Percentiles rank a stretch among this genome's conserved stretches.
These are phyloP conservation scores for Cordia subcordata DNA, from an alignment of 257 asterid genomes.

Conservation along the genomic window DNA sequence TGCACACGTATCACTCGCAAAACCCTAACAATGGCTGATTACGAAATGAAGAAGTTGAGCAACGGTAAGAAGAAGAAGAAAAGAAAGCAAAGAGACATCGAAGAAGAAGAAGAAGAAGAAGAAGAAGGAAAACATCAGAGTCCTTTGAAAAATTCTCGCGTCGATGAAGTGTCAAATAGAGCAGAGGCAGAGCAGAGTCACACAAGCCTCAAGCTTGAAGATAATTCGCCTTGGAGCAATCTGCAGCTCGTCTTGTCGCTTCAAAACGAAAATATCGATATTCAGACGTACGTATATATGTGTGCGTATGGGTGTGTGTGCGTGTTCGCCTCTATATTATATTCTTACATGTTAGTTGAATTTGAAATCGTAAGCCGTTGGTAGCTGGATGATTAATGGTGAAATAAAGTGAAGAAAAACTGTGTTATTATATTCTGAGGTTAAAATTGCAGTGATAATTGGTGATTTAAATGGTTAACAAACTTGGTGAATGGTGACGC, in stretches of 20 bases:
- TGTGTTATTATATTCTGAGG: no score
- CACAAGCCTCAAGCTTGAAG: constrained; percentile 16
- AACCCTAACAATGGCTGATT: constrained; percentile 26
- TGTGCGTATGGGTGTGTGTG: neutral
- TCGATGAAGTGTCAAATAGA: constrained; percentile 13
- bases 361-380: no score
- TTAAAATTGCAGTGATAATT: no score
- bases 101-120: constrained; percentile 26
- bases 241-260: constrained; percentile 52
- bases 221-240: constrained; percentile 57
- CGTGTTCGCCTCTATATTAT: neutral
- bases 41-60: constrained; percentile 1
- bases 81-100: constrained; percentile 41
- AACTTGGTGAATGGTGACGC: no score
- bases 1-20: no score
- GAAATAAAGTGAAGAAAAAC: no score
- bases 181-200: constrained; percentile 15
- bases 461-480: no score
- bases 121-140: constrained; percentile 1
- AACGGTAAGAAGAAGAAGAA: constrained; percentile 28
- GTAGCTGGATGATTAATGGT: no score
- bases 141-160: constrained; percentile 32
- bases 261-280: constrained; percentile 44
- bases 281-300: constrained; percentile 30
- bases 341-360: neutral